These are phyloP conservation scores for Globisporangium radiosum DNA, from an alignment of 352 stramenopile genomes.

Conservation along the genomic window DNA sequence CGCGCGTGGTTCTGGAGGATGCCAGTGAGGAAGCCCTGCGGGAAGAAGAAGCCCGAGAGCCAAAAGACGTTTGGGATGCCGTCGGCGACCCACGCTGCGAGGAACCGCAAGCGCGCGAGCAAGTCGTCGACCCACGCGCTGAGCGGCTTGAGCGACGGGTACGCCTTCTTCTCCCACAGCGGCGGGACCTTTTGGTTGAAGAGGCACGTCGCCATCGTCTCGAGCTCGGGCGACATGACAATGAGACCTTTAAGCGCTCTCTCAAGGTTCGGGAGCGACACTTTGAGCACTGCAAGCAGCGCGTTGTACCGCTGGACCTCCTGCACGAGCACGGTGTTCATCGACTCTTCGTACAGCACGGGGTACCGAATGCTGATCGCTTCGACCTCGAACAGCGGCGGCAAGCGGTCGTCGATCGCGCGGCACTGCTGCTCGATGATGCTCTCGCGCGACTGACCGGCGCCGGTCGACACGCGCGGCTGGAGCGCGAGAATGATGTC, in stretches of 20 bases:
- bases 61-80: constrained; percentile 56
- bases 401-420: constrained; percentile 75
- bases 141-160: constrained; percentile 89
- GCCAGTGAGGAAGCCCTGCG: constrained; percentile 79
- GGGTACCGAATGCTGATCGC: constrained; percentile 81
- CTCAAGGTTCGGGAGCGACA: constrained; percentile 78
- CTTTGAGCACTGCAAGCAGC: constrained; percentile 74
- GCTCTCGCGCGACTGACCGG: constrained; percentile 78
- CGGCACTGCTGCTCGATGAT: constrained; percentile 83
- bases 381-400: constrained; percentile 79
- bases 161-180: constrained; percentile 86
- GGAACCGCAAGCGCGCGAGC: constrained; percentile 63
- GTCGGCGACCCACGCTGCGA: constrained; percentile 34
- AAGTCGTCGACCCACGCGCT: constrained; percentile 86
- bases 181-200: constrained; percentile 86
- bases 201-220: constrained; percentile 76
- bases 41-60: constrained; percentile 94
- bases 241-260: constrained; percentile 67
- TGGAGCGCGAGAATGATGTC: constrained; percentile 86
- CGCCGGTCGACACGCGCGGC: constrained; percentile 68
- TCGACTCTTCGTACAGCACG: constrained; percentile 85
- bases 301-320: constrained; percentile 90
- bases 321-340: constrained; percentile 91
- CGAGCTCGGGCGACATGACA: constrained; percentile 18
- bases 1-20: constrained; percentile 64